Evolutionary conservation across 192 early-diverging fungal genomes (phyloP).

Genomic region (Jimgerdemannia flammicorona): DNA sequence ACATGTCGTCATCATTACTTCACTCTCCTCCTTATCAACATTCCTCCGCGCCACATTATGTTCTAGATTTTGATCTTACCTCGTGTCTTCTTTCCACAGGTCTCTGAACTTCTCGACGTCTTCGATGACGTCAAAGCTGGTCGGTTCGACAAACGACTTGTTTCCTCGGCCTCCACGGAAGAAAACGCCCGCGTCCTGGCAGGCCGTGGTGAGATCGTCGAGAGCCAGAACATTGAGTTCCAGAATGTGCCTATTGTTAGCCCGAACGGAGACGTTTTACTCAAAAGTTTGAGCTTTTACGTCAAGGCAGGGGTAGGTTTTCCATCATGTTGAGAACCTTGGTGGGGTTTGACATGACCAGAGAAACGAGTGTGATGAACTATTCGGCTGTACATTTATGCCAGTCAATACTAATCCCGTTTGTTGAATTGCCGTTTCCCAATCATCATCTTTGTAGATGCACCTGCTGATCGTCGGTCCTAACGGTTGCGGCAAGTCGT

Average conservation of each 20-base stretch:
- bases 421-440: constrained; percentile 5
- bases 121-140: constrained; percentile 85
- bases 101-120: constrained; percentile 78
- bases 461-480: constrained; percentile 92
- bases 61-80: background rate
- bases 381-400: no score
- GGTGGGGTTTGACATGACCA: background rate
- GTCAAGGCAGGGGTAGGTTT: constrained; percentile 70
- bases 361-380: no score
- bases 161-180: constrained; percentile 49
- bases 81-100: constrained; percentile 11
- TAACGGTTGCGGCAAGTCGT: constrained; percentile 93
- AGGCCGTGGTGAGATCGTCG: constrained; percentile 64
- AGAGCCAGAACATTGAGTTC: constrained; percentile 84
- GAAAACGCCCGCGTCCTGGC: constrained; percentile 51
- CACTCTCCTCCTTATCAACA: background rate
- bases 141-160: constrained; percentile 71
- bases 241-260: constrained; percentile 89
- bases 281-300: constrained; percentile 81
- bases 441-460: constrained; percentile 80
- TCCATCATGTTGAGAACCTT: background rate
- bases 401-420: background rate
- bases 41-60: no score
- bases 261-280: constrained; percentile 92
- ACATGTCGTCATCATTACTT: constrained; percentile 6